Conservation (phyloP, 2,329 filamentous ascomycete genomes). For the Fusarium nelsonii region DNA sequence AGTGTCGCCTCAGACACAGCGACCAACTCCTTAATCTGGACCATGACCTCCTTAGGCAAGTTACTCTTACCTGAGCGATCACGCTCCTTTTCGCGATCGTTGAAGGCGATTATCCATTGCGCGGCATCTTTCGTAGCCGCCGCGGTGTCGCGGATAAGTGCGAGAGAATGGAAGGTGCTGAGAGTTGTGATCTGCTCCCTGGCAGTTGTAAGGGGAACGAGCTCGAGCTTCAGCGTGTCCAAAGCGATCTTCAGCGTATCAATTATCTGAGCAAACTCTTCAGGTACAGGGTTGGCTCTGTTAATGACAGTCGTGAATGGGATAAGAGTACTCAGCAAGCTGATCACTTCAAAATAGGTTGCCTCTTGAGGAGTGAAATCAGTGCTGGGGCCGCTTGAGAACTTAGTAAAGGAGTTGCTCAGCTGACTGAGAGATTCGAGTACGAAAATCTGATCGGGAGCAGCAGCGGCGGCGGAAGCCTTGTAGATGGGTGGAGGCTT, state of each 20-base stretch:
- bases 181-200: constrained; percentile 45
- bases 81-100: constrained; percentile 56
- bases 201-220: constrained; percentile 28
- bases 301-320: constrained; percentile 47
- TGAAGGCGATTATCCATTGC: constrained; percentile 53
- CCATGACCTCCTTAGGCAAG: constrained; percentile 54
- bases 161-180: constrained; percentile 53
- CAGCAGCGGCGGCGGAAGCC: constrained; percentile 54
- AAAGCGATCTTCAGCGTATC: constrained; percentile 35
- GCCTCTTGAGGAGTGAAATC: constrained; percentile 58
- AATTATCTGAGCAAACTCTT: constrained; percentile 47
- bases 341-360: constrained; percentile 59
- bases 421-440: constrained; percentile 58
- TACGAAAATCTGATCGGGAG: constrained; percentile 60
- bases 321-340: constrained; percentile 56
- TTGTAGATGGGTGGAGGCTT: constrained; percentile 66
- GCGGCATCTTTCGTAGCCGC: constrained; percentile 50
- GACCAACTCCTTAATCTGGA: constrained; percentile 53
- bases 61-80: constrained; percentile 56
- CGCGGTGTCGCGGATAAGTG: constrained; percentile 56
- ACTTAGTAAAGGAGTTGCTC: constrained; percentile 57
- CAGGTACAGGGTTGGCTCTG: constrained; percentile 40
- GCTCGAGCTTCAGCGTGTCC: constrained; percentile 32
- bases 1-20: constrained; percentile 48
- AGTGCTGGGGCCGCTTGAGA: constrained; percentile 51